phyloP scores from a whole-genome alignment of 495 filamentous ascomycete species.

The Zalerion maritima region DNA sequence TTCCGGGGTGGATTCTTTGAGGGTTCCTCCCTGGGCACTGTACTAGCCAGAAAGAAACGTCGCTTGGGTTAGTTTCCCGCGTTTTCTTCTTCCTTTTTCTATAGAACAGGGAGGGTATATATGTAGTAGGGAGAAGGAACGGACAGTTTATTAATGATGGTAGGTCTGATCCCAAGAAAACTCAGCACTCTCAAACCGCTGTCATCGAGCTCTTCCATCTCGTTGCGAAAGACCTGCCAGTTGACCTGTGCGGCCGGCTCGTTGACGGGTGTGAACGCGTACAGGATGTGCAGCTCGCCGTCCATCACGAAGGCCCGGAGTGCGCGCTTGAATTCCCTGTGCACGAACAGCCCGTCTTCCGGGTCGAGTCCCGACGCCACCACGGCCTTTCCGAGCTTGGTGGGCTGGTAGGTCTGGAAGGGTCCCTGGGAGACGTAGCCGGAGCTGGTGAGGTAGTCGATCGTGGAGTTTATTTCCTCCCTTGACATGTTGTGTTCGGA shows the following conservation, averaged over 20 bases:
- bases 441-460: constrained; percentile 36
- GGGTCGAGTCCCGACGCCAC: constrained; percentile 61
- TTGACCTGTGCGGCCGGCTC: constrained; percentile 42
- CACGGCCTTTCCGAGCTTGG: constrained; percentile 53
- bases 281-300: constrained; percentile 73
- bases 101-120: neutral
- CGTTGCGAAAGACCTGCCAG: constrained; percentile 59
- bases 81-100: neutral
- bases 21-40: constrained; percentile 54
- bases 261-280: constrained; percentile 65
- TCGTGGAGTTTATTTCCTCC: constrained; percentile 38
- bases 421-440: constrained; percentile 42
- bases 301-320: constrained; percentile 68
- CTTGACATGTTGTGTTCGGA: constrained; percentile 27
- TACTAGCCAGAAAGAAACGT: constrained; percentile 14
- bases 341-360: constrained; percentile 62
- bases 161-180: constrained; percentile 55
- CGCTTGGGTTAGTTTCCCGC: no score
- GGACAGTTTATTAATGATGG: constrained; percentile 58
- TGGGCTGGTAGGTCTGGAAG: constrained; percentile 40
- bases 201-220: constrained; percentile 56
- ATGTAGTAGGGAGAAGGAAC: constrained; percentile 1
- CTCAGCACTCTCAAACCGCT: constrained; percentile 53
- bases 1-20: constrained; percentile 47
- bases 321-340: constrained; percentile 53